Base-by-base conservation (phyloP, 495 filamentous ascomycete species). In the Corynascus novoguineensis region DNA sequence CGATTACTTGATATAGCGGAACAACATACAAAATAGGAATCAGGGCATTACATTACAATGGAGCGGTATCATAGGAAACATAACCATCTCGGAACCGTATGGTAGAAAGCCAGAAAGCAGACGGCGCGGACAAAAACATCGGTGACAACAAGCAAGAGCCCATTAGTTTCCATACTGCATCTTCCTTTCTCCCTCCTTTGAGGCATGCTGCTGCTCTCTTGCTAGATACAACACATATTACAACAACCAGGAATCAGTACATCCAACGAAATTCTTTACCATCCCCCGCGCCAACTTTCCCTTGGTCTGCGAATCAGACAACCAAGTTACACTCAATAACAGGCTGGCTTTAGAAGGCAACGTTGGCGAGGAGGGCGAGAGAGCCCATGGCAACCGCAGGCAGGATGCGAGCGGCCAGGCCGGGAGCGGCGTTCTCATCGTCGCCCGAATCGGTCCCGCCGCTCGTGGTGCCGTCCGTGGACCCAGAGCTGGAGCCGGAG, bases 311-410 rank as follows among this genome's bases (percentile, higher is more conserved):
- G 35, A 10, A 41, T n/a, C 2, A 15, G 22, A 17, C 38, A 41
- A 0, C 38, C 12, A 38, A n/a, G 2, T 9, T 21, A 22, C 4
- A 8, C 17, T 32, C 31, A 5, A 5, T 17, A n/a, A 15, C 42
- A n/a, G 7, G 22, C 42, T 24, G 17, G 21, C 12, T 6, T 50
- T 64, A 67, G 44, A 67, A 32, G 42, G 57, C 57, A 54, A 58
- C 9, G n/a, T 52, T 60, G 34, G 64, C 64, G 3, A 65, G 3
- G 49, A 67, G 45, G n/a, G 66, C 66, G 28, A 67, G 40, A 11
- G 64, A 64, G 29, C 62, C 65, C 38, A 69, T 51, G 17, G 48
- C 65, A 1, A 60, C 9, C 14, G 64, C 56, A 17, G 65, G 59
- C 14, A 64, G 37, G 27, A 44, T 50, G 31, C 47, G 45, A 29